Evolutionary conservation across 164 flowering plant species (phyloP).

Genomic region (Macadamia tetraphylla): DNA sequence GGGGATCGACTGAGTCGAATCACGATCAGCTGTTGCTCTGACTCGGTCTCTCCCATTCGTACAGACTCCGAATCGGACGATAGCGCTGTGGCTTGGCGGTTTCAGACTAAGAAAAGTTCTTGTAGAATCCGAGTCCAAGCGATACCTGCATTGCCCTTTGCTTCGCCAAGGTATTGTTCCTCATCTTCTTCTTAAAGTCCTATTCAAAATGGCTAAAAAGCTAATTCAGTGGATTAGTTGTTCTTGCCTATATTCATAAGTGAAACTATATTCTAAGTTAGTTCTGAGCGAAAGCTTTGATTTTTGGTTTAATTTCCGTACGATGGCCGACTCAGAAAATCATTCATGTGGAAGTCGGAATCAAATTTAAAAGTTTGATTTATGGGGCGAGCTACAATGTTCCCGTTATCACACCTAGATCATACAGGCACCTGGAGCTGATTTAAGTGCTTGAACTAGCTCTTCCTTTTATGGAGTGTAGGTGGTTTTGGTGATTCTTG

Average conservation of each 20-base stretch:
- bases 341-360: no score
- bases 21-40: constrained; percentile 37
- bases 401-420: no score
- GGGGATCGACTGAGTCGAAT: constrained; percentile 15
- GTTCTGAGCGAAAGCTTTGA: no score
- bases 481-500: no score
- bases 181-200: background rate
- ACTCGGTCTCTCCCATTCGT: constrained; percentile 35
- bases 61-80: constrained; percentile 21
- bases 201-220: no score
- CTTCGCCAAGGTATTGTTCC: constrained; percentile 46
- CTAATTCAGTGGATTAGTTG: background rate
- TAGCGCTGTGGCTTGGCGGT: constrained; percentile 39
- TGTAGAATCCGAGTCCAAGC: constrained; percentile 35
- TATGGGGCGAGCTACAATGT: no score
- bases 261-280: background rate
- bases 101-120: constrained; percentile 34
- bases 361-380: no score
- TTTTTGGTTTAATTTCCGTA: no score
- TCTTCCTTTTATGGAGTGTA: no score
- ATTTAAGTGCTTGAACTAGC: no score
- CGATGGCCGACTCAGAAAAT: no score
- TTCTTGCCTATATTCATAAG: background rate
- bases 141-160: constrained; percentile 47
- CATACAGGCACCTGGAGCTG: no score